Conservation (phyloP, 495 filamentous ascomycete species). For the Evernia prunastri region DNA sequence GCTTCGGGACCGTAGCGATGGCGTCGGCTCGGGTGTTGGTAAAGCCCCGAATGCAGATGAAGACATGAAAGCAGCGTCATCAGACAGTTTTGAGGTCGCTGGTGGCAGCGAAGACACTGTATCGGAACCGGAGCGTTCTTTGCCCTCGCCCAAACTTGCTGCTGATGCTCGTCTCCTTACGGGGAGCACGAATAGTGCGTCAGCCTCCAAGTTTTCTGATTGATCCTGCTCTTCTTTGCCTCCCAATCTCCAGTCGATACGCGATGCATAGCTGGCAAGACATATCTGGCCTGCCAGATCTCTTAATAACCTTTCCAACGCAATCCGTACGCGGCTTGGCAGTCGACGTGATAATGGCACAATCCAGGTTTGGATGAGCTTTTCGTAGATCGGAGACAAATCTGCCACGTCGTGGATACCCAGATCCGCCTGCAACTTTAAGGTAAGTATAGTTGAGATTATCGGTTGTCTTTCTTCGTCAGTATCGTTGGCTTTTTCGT, state of each 20-base stretch:
- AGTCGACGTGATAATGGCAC: conserved; percentile 31
- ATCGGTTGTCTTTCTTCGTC: background rate
- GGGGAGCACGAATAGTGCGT: conserved; percentile 2
- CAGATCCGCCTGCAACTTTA: conserved; percentile 1
- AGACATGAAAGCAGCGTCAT: conserved; percentile 1
- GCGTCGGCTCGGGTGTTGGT: conserved; percentile 19
- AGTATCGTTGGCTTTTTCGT: background rate
- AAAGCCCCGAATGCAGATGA: conserved; percentile 18
- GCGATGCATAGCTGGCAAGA: conserved; percentile 29
- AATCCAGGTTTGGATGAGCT: conserved; percentile 39
- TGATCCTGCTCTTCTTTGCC: conserved; percentile 2
- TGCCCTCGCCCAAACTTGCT: background rate
- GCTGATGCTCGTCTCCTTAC: conserved; percentile 6
- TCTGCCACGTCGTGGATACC: background rate
- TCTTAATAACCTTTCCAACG: conserved; percentile 40
- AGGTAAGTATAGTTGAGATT: conserved; percentile 6
- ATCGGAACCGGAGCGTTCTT: conserved; percentile 7
- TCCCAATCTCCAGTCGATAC: conserved; percentile 1
- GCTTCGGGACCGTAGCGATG: conserved; percentile 14
- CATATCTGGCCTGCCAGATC: conserved; percentile 37
- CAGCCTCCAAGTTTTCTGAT: background rate
- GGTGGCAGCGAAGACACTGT: background rate
- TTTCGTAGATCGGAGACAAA: conserved; percentile 33
- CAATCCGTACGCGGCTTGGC: conserved; percentile 36
- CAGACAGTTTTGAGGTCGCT: conserved; percentile 8